Evolutionary conservation across 2,329 filamentous ascomycete species (phyloP).

Genomic region (Fusarium sambucinum): DNA sequence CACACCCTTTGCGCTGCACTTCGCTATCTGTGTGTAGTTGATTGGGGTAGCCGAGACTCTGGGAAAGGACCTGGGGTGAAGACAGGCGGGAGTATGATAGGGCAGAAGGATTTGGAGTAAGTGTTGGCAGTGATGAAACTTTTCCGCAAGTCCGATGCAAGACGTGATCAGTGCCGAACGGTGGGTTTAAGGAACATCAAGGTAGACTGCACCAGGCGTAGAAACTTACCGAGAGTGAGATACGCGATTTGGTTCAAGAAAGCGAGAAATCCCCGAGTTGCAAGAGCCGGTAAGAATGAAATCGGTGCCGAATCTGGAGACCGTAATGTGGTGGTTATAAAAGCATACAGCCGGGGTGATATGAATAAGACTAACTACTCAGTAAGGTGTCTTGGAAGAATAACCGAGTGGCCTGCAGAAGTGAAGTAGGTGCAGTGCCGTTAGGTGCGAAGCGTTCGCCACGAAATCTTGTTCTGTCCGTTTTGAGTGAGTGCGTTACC

Average conservation of each 20-base stretch:
- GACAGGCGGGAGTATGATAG: constrained; percentile 34
- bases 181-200: constrained; percentile 38
- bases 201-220: constrained; percentile 27
- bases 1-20: constrained; percentile 16
- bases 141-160: constrained; percentile 47
- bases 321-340: constrained; percentile 28
- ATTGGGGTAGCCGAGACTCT: constrained; percentile 24
- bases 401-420: constrained; percentile 35
- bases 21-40: constrained; percentile 4
- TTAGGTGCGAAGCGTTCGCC: constrained; percentile 25
- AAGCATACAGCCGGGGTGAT: constrained; percentile 15
- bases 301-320: constrained; percentile 27
- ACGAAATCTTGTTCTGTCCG: constrained; percentile 31
- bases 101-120: constrained; percentile 12
- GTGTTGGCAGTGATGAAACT: constrained; percentile 21
- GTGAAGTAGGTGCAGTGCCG: constrained; percentile 15
- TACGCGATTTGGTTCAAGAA: constrained; percentile 21
- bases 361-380: constrained; percentile 32
- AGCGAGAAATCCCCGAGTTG: constrained; percentile 45
- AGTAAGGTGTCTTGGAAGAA: constrained; percentile 34
- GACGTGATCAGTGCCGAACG: constrained; percentile 38
- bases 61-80: constrained; percentile 23
- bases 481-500: constrained; percentile 27
- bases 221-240: constrained; percentile 45
- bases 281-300: constrained; percentile 17